These are phyloP conservation scores for Stenogyne calaminthoides DNA, from an alignment of 305 asterid species.

Conservation along the genomic window DNA sequence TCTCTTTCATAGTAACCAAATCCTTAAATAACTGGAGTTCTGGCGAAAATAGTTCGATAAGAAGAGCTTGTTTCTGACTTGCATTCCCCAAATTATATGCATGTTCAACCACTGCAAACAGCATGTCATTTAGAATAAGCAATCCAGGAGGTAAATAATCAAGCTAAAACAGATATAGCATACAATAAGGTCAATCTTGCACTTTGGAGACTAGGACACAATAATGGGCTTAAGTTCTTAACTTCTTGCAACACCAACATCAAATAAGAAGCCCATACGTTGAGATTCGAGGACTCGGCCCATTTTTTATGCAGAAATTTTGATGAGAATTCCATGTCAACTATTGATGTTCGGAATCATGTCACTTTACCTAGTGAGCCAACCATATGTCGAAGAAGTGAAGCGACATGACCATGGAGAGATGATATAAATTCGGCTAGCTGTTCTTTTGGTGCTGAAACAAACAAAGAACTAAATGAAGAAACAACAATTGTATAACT, in stretches of 20 bases:
- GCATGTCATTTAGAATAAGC: constrained; percentile 10
- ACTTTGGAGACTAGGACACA: not conserved
- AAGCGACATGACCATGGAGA: constrained; percentile 88
- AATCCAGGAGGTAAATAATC: not conserved
- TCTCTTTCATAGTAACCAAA: constrained; percentile 68
- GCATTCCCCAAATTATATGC: constrained; percentile 84
- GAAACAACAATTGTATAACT: constrained; percentile 16
- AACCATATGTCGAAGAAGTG: constrained; percentile 90
- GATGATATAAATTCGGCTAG: constrained; percentile 75
- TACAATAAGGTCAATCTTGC: not conserved
- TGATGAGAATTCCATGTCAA: not conserved
- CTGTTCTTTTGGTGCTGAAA: constrained; percentile 83
- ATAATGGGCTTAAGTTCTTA: constrained; percentile 1
- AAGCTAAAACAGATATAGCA: not conserved
- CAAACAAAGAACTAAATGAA: not conserved
- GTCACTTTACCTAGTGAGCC: constrained; percentile 84
- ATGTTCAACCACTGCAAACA: constrained; percentile 75
- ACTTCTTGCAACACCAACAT: not conserved
- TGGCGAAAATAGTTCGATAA: constrained; percentile 84
- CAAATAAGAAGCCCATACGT: not conserved
- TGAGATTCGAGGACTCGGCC: not conserved
- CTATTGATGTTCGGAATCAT: constrained; percentile 2
- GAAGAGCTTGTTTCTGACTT: constrained; percentile 86
- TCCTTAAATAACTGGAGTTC: constrained; percentile 88
- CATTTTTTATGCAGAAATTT: not conserved